phyloP scores from a whole-genome alignment of 1,284 basidiomycete species.

The Omphalotus olearius region DNA sequence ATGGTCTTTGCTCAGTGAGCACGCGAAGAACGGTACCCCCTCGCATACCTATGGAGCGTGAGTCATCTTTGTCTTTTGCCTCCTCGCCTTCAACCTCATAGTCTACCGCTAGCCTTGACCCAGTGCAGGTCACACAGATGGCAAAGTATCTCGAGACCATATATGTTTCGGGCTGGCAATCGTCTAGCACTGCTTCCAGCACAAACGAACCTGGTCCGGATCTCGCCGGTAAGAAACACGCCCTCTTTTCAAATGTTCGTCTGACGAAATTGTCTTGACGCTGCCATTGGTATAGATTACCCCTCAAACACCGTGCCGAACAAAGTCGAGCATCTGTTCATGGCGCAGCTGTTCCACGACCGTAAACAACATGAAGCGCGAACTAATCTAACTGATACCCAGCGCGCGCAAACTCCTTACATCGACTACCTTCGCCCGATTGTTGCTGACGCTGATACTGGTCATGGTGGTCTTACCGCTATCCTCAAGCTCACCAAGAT shows the following conservation, averaged over 20 bases:
- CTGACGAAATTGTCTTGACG: constrained; percentile 7
- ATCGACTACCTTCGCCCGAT: constrained; percentile 71
- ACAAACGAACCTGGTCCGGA: constrained; percentile 97
- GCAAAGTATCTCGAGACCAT: constrained; percentile 97
- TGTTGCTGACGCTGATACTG: constrained; percentile 82
- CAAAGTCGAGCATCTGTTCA: constrained; percentile 86
- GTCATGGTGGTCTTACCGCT: constrained; percentile 78
- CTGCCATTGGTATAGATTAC: constrained; percentile 54
- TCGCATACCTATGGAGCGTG: constrained; percentile 97
- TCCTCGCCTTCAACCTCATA: not conserved
- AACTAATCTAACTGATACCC: constrained; percentile 62
- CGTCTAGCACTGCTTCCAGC: constrained; percentile 87
- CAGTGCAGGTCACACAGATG: constrained; percentile 98
- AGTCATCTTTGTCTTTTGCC: constrained; percentile 34
- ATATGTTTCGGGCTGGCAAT: constrained; percentile 98
- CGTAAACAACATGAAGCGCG: constrained; percentile 82
- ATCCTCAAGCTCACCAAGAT: constrained; percentile 79
- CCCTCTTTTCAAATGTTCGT: constrained; percentile 7
- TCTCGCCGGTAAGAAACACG: constrained; percentile 72
- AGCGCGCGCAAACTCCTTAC: constrained; percentile 62
- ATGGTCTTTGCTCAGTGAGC: constrained; percentile 65
- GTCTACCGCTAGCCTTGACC: constrained; percentile 69
- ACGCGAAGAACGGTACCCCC: constrained; percentile 68
- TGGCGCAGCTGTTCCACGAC: constrained; percentile 87
- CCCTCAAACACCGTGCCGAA: constrained; percentile 94